Conservation (phyloP, 352 stramenopile genomes). For the Aphanomyces invadans region DNA sequence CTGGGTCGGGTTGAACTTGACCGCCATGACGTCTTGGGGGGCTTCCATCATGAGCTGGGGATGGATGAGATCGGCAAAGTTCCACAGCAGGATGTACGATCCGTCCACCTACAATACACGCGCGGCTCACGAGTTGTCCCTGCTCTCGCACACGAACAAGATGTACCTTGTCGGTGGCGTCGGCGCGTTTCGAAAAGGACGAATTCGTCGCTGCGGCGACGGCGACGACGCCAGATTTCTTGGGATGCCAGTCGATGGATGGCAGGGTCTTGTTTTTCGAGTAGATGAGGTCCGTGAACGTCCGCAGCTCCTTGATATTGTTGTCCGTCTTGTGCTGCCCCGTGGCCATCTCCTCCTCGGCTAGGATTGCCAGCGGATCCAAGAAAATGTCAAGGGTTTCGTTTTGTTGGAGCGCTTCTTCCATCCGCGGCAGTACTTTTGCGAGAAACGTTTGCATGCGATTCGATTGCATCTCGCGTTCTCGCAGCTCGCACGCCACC, state of each 20-base stretch:
- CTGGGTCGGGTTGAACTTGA: conserved; percentile 85
- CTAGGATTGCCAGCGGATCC: conserved; percentile 61
- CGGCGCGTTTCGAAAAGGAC: conserved; percentile 75
- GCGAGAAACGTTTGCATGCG: conserved; percentile 61
- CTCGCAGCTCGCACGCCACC: conserved; percentile 34
- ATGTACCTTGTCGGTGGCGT: conserved; percentile 37
- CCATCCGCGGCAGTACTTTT: conserved; percentile 52
- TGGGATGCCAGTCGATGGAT: conserved; percentile 88
- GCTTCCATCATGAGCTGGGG: conserved; percentile 89
- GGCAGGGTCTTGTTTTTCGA: conserved; percentile 88
- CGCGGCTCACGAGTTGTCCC: too few relatives aligned
- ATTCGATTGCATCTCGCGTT: conserved; percentile 57
- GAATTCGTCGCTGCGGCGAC: conserved; percentile 82
- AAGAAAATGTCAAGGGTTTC: conserved; percentile 81
- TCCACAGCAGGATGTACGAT: conserved; percentile 90
- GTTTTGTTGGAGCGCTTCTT: conserved; percentile 76
- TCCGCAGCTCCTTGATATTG: conserved; percentile 85
- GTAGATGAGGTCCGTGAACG: conserved; percentile 91
- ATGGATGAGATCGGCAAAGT: conserved; percentile 92
- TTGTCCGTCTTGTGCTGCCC: conserved; percentile 79
- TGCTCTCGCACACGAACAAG: background rate
- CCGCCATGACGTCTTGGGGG: conserved; percentile 81
- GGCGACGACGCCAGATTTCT: conserved; percentile 79
- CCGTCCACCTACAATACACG: conserved; percentile 68
- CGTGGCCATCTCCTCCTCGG: conserved; percentile 50